Base-by-base conservation (phyloP, 768 basidiomycete genomes). In the Termitomyces sp. region DNA sequence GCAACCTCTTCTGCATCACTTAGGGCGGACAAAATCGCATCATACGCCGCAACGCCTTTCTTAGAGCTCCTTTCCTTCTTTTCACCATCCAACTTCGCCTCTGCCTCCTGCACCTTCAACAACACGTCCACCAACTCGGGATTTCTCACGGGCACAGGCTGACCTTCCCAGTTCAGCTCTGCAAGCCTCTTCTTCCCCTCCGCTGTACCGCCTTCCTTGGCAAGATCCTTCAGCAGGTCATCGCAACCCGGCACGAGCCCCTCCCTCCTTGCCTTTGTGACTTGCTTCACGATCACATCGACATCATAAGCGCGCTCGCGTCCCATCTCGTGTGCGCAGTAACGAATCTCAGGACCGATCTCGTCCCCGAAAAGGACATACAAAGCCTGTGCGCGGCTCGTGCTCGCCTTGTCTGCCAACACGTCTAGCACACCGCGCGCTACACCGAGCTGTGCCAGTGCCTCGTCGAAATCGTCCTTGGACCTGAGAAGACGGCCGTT, bases 1-100 rank as follows among this genome's bases (percentile, higher is more conserved):
- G 92, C 85, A 1, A 94, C 85, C 5, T 87, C 87, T 69, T 96
- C 95, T 2, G 93, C 95, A 57, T 98, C 95, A 57, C 92, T 93
- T 60, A 97, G 70, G 1, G 93, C 88, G 24, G 85, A 80, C 30
- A 98, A 79, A 58, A 95, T 84, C 20, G 85, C 85, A 73, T 97
- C 95, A 65, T 92, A 98, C 0, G 91, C 88, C 18, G 89, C 91
- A 59, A 97, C 89, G 41, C 86, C 83, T 58, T 83, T 85, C 70
- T 91, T 91, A 5, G 88, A 85, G 57, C 75, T 72, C 60, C 75
- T 64, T 31, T 65, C 66, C 39, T 66, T 65, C 41, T 67, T 64
- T 46, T 61, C 63, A 18, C 73, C 74, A 31, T 73, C 73, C 47
- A 97, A 74, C 60, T 78, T 82, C 9, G 72, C 75, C 66, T 94